Percentiles rank a stretch among this genome's conserved stretches.
Conservation (phyloP, 1,284 basidiomycete species). For the Cryptococcus sp. region DNA sequence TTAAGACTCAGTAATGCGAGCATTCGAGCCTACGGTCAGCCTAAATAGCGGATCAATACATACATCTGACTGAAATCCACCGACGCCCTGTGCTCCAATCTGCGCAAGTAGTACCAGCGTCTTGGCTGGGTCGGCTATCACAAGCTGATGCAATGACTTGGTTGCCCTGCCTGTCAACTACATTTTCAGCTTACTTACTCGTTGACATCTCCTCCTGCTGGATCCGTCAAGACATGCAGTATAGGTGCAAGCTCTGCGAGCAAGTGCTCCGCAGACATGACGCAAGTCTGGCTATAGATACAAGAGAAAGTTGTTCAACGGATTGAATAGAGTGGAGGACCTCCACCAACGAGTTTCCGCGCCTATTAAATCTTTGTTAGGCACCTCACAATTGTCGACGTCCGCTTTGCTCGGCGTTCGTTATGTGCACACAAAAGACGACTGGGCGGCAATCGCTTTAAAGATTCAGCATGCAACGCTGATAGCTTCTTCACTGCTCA, state of each 20-base stretch:
- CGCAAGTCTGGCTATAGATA: too few relatives aligned
- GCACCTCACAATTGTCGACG: too few relatives aligned
- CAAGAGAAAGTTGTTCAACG: too few relatives aligned
- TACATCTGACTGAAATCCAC: conserved; percentile 44
- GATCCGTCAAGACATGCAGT: conserved; percentile 33
- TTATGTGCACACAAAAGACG: too few relatives aligned
- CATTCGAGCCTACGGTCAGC: conserved; percentile 30
- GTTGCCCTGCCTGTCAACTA: conserved; percentile 27
- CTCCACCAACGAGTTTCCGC: too few relatives aligned
- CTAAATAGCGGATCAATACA: conserved; percentile 12
- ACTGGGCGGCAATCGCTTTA: too few relatives aligned
- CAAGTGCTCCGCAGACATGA: conserved; percentile 44
- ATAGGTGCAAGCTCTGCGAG: conserved; percentile 35
- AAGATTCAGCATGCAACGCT: too few relatives aligned
- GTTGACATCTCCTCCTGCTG: conserved; percentile 24
- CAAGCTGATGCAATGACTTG: conserved; percentile 24
- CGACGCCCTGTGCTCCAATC: conserved; percentile 41
- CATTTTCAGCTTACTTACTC: conserved; percentile 21
- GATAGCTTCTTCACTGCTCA: too few relatives aligned
- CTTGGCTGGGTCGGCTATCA: conserved; percentile 26
- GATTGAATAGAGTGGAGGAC: too few relatives aligned
- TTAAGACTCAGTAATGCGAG: conserved; percentile 35
- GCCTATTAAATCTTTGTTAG: too few relatives aligned
- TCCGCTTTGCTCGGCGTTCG: too few relatives aligned
- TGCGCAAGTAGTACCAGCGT: conserved; percentile 38